Evolutionary conservation across 2,329 filamentous ascomycete genomes (phyloP), one percentile per base, ranked within the genome.

Genomic region (Fusarium sp.): DNA sequence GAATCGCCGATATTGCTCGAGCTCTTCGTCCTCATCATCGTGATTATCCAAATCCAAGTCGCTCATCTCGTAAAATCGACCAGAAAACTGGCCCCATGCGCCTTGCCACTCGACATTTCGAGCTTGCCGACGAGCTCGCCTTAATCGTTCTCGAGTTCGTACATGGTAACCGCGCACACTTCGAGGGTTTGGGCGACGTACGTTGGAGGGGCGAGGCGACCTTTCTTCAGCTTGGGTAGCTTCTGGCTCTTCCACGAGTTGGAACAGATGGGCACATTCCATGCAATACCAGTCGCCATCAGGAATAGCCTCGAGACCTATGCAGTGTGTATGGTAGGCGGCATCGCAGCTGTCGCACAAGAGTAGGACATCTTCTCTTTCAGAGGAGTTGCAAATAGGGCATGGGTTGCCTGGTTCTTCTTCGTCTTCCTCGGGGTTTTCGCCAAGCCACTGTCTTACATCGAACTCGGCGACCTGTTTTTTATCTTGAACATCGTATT

Each of bases 271-370:
- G 67, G 84, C 79, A 80, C 96, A 99, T 74, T 92, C 90, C 80
- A 96, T 90, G 83, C 96, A 99, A 79, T 95, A 97, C 94, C 95
- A 99, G 70, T 90, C 85, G 29, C 92, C 92, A 30, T 86, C 82
- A 24, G 94, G 94, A 59, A 97, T 88, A 56, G 85, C 83, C 65
- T 94, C 91, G 52, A 97, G 86, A 34, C 93, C 94, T 66, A 97
- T 89, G 80, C 96, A 99, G 79, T 97, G 93, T 49, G 94, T 94
- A 80, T 99, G 96, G 75, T 95, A 97, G 45, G 92, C 88, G 34
- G 91, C 90, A 83, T 97, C 92, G 83, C 96, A 99, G 76, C 90
- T 91, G 79, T 98, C 94, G 82, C 96, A 99, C 65, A 97, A 88
- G 71, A 98, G 90, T 55, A 97, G 87, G 20, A 94, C 86, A 70